Evolutionary conservation across 1,284 basidiomycete genomes (phyloP).

Genomic region (Ceratobasidium sp.): DNA sequence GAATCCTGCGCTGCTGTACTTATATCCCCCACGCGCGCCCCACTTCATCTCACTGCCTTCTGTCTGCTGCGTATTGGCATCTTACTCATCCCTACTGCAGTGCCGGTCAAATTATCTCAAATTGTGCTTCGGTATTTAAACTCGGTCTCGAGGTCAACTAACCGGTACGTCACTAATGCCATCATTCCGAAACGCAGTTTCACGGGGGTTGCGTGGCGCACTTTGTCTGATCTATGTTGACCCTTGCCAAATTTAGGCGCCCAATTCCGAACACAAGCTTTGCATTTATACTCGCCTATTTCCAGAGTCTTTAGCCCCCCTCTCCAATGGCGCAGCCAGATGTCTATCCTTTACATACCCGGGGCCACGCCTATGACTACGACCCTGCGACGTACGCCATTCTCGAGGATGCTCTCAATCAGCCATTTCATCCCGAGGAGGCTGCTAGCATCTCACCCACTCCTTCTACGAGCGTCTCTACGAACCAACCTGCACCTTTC

Average conservation of each 20-base stretch:
- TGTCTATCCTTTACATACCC: neutral
- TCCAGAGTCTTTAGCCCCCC: neutral
- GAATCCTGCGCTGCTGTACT: too few species aligned
- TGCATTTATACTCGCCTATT: neutral
- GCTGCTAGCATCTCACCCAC: conserved; percentile 2
- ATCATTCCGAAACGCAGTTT: neutral
- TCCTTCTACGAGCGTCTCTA: neutral
- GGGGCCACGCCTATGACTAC: neutral
- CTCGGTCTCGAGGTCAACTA: neutral
- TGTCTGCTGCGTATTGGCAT: neutral
- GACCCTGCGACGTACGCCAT: neutral
- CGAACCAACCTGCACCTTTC: conserved; percentile 15
- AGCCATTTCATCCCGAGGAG: conserved; percentile 6
- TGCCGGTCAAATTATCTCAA: neutral
- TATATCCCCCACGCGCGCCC: neutral
- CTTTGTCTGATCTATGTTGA: conserved; percentile 3
- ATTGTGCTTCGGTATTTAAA: neutral
- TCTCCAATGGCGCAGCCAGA: conserved; percentile 23
- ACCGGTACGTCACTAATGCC: neutral
- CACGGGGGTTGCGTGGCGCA: conserved; percentile 3
- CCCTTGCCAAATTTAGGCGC: neutral
- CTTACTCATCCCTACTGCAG: neutral
- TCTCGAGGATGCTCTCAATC: conserved; percentile 14
- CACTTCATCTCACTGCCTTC: neutral
- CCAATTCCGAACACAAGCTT: neutral